Base-by-base conservation (phyloP, 2,329 filamentous ascomycete species). In the Macrophomina tecta region DNA sequence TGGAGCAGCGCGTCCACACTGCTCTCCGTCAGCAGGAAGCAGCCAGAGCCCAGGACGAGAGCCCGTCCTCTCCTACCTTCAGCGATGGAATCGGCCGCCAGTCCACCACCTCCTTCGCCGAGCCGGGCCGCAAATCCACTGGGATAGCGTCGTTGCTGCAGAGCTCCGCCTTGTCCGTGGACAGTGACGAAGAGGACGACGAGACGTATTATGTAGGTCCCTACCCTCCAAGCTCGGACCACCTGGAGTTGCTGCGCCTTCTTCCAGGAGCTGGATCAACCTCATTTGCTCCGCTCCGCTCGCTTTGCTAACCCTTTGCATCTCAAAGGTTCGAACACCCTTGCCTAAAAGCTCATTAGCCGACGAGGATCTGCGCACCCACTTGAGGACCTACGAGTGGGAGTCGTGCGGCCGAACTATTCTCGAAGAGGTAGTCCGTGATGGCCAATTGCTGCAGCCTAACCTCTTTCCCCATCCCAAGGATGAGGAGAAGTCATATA, bases 371-470 rank as follows among this genome's bases (percentile, higher is more conserved):
- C 70, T 85, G 18, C 76, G 81, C 23, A 72, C 79, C 7, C 82
- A 85, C 70, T 69, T 84, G 48, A 80, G 76, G 68, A 78, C 70
- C 16, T 79, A 83, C 68, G 68, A 74, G 23, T 84, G 82, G 78
- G 77, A 78, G 53, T 73, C 79, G 49, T 74, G 78, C 69, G 79
- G 80, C 16, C 73, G 75, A 64, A 75, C 75, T 42, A 78, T 84
- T 23, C 69, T 85, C 23, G 74, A 77, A n/a, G 71, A 74, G 16
- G 71, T 83, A 9, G 80, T 85, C 58, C 75, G 78, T 1, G 82
- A 85, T 69, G 73, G 78, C 38, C 76, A 86, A 6, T 78, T 85
- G 9, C 74, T 76, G 18, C 80, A 81, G 32, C 75, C 77, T 11
- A 73, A 79, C 30, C 76, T 83, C 2, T 83, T 86, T 62, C 77